Percentiles rank a stretch among this genome's conserved stretches.
These are phyloP conservation scores for Cercospora sesami DNA, from an alignment of 2,329 filamentous ascomycete genomes.

Conservation along the genomic window DNA sequence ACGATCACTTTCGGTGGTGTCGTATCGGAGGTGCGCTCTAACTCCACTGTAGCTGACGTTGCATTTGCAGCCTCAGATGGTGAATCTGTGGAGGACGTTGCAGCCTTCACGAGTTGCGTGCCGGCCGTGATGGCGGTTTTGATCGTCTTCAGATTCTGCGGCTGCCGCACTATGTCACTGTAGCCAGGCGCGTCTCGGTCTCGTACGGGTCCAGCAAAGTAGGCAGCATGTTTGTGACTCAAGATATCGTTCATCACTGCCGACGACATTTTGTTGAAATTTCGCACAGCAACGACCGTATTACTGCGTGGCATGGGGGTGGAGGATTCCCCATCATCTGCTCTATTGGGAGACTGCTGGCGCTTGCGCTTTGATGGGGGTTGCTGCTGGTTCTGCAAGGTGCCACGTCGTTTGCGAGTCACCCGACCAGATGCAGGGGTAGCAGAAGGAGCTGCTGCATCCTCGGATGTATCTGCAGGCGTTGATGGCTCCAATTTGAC, in stretches of 20 bases:
- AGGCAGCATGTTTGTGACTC: conserved; percentile 53
- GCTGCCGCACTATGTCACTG: conserved; percentile 53
- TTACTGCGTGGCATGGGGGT: conserved; percentile 33
- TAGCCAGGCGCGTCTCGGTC: conserved; percentile 55
- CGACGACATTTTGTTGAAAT: conserved; percentile 50
- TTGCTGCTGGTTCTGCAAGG: conserved; percentile 34
- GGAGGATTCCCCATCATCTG: conserved; percentile 19
- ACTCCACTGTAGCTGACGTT: conserved; percentile 49
- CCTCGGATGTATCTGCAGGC: conserved; percentile 46
- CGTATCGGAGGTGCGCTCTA: conserved; percentile 73
- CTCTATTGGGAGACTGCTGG: conserved; percentile 31
- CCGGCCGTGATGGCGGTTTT: conserved; percentile 50
- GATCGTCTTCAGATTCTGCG: conserved; percentile 55
- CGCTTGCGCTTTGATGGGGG: conserved; percentile 46
- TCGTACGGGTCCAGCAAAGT: conserved; percentile 52
- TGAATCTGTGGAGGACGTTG: conserved; percentile 51
- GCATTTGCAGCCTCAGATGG: conserved; percentile 57
- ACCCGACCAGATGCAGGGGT: conserved; percentile 30
- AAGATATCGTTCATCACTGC: conserved; percentile 55
- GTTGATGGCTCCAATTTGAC: conserved; percentile 53
- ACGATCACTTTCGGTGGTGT: conserved; percentile 86
- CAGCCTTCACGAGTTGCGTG: conserved; percentile 59
- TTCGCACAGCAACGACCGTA: conserved; percentile 48
- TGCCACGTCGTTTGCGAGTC: conserved; percentile 40
- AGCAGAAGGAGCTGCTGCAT: conserved; percentile 37